Percentiles rank a stretch among this genome's conserved stretches.
These are phyloP conservation scores for Solanum rostratum DNA, from an alignment of 257 asterid genomes.

Conservation along the genomic window DNA sequence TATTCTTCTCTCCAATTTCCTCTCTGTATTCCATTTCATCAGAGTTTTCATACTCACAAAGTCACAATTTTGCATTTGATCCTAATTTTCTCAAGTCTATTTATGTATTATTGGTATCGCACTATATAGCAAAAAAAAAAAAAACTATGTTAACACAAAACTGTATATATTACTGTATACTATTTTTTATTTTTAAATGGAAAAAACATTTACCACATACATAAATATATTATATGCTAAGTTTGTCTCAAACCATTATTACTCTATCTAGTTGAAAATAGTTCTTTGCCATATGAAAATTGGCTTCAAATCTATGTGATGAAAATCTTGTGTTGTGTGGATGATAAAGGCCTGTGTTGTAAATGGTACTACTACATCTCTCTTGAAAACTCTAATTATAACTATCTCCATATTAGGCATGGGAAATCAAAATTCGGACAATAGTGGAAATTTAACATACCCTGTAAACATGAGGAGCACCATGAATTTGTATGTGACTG, in stretches of 20 bases:
- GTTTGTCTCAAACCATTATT: neutral
- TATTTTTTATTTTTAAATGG: neutral
- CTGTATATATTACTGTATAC: neutral
- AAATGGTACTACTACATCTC: neutral
- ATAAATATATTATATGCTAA: neutral
- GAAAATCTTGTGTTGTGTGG: neutral
- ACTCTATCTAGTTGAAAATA: neutral
- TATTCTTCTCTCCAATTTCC: neutral
- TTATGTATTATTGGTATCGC: neutral
- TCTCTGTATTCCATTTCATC: neutral
- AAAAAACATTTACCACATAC: neutral
- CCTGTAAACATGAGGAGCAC: conserved; percentile 94
- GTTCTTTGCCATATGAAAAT: neutral
- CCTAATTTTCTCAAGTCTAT: neutral
- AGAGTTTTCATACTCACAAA: neutral
- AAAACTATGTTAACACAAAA: neutral
- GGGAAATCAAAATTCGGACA: neutral
- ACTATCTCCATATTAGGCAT: neutral
- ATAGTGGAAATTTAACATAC: conserved; percentile 20
- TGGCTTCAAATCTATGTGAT: neutral
- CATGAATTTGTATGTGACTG: conserved; percentile 84
- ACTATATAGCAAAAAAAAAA: neutral
- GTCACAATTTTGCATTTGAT: neutral
- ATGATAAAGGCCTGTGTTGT: neutral
- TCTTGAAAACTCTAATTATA: neutral